Conservation (phyloP, 148 eudicot species). For the Nepenthes mirabilis region DNA sequence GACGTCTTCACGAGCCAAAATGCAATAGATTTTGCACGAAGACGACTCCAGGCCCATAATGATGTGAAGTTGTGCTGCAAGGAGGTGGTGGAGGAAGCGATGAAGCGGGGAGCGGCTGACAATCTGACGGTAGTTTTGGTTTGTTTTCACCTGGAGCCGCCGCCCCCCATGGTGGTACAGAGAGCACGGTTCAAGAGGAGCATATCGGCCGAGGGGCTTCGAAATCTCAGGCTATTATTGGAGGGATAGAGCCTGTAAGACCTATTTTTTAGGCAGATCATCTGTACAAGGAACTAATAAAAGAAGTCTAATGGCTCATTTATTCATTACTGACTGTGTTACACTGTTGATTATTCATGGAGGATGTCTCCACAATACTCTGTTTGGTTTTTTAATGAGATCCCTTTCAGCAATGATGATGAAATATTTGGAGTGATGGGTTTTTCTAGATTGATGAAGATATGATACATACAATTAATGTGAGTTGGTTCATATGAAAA, state of each 20-base stretch:
- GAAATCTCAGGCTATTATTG: neutral
- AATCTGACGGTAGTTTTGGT: constrained; percentile 74
- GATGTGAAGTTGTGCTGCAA: constrained; percentile 58
- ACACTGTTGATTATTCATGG: no score
- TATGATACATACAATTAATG: no score
- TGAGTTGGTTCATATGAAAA: no score
- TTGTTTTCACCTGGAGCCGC: constrained; percentile 68
- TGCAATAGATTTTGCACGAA: constrained; percentile 75
- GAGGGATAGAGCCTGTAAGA: neutral
- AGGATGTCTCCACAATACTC: no score
- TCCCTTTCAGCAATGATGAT: no score
- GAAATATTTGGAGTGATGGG: no score
- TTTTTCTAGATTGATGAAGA: no score
- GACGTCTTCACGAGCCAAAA: constrained; percentile 82
- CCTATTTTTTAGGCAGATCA: no score
- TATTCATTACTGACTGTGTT: no score
- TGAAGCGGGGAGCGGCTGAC: constrained; percentile 47
- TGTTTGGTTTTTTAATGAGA: no score
- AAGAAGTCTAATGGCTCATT: no score
- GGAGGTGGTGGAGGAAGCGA: constrained; percentile 74
- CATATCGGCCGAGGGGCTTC: neutral
- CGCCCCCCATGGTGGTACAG: constrained; percentile 8
- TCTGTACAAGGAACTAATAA: no score
- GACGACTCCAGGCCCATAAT: constrained; percentile 55
- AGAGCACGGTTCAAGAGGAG: neutral